A percentile compares a stretch with the other conserved stretches of the same genome.
phyloP scores from a whole-genome alignment of 2,329 filamentous ascomycete species.

The Cadophora luteo-olivacea region DNA sequence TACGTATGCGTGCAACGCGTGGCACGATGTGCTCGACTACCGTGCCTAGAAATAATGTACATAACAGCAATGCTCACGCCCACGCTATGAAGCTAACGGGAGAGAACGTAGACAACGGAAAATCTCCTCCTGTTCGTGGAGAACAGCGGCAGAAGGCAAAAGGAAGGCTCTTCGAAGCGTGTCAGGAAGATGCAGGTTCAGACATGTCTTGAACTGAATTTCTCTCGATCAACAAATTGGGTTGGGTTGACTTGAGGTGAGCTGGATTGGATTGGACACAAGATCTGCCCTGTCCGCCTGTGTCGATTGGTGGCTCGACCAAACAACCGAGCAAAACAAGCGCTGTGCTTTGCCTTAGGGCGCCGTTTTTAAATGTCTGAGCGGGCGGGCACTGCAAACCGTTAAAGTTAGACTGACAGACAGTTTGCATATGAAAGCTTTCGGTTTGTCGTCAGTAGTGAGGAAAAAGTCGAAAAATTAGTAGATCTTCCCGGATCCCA shows the following conservation, averaged over 20 bases:
- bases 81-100: not conserved
- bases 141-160: not conserved
- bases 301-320: not conserved
- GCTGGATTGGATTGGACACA: not conserved
- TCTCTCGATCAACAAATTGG: not conserved
- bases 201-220: not conserved
- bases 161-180: not conserved
- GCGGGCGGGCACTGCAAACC: constrained; percentile 4
- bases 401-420: constrained; percentile 8
- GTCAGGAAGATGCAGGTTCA: constrained; percentile 8
- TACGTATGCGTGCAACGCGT: not conserved
- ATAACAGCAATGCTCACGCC: not conserved
- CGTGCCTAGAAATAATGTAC: not conserved
- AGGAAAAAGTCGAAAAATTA: not conserved
- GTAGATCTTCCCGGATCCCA: not conserved
- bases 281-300: not conserved
- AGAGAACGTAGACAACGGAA: not conserved
- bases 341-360: not conserved
- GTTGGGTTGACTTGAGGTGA: not conserved
- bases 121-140: not conserved
- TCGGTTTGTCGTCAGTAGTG: not conserved
- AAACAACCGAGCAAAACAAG: not conserved
- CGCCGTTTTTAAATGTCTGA: constrained; percentile 5
- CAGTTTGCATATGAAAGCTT: not conserved
- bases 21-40: not conserved